Conservation (phyloP, 2,329 filamentous ascomycete species). For the Zymoseptoria passerinii region DNA sequence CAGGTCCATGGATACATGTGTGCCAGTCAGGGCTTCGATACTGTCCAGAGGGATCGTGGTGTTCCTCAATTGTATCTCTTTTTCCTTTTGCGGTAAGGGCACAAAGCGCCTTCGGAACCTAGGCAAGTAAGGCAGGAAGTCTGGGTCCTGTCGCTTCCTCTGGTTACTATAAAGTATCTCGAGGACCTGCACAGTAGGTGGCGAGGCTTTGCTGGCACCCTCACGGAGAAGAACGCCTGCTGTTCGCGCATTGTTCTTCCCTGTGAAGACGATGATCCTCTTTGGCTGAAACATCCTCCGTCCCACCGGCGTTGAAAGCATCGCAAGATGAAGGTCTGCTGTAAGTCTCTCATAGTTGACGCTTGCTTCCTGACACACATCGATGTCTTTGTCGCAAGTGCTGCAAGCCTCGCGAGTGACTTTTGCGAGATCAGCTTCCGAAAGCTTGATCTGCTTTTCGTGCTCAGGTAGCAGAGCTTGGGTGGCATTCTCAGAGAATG, state of each 20-base stretch:
- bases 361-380: constrained; percentile 70
- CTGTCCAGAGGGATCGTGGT: constrained; percentile 65
- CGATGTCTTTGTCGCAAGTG: constrained; percentile 72
- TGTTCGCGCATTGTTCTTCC: constrained; percentile 68
- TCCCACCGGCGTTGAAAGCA: constrained; percentile 74
- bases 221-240: constrained; percentile 73
- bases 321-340: constrained; percentile 64
- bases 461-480: constrained; percentile 91
- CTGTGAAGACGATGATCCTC: constrained; percentile 73
- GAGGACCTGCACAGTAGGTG: constrained; percentile 66
- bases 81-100: constrained; percentile 56
- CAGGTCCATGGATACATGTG: constrained; percentile 38
- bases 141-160: constrained; percentile 66
- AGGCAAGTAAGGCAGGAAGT: constrained; percentile 75
- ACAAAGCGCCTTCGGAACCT: constrained; percentile 60
- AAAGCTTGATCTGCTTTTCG: constrained; percentile 85
- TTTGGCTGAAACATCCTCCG: constrained; percentile 68
- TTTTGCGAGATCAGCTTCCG: constrained; percentile 83
- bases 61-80: constrained; percentile 60
- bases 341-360: constrained; percentile 76
- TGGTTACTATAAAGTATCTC: constrained; percentile 61
- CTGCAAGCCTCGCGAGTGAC: constrained; percentile 78
- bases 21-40: constrained; percentile 76
- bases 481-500: constrained; percentile 96
- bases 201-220: constrained; percentile 57